A percentile compares a stretch with the other conserved stretches of the same genome.
phyloP scores from a whole-genome alignment of 2,329 filamentous ascomycete species.

The Didymella arachidicola region DNA sequence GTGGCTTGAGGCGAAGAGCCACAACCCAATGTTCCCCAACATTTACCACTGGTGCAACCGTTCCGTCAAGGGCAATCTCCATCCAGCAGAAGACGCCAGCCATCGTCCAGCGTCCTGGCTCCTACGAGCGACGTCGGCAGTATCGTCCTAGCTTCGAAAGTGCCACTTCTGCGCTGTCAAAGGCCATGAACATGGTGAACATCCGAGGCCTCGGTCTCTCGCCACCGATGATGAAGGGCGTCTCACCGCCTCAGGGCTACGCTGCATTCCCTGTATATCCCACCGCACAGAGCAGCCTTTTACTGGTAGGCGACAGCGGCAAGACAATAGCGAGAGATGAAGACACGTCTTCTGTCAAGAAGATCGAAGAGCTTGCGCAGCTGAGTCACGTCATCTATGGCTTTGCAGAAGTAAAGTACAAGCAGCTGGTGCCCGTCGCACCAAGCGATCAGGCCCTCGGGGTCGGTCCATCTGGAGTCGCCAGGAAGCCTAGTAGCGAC shows the following conservation, averaged over 20 bases:
- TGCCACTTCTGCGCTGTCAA: slow-evolving; percentile 89
- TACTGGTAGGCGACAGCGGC: slow-evolving; percentile 68
- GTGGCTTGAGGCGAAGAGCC: slow-evolving; percentile 74
- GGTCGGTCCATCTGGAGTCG: slow-evolving; percentile 60
- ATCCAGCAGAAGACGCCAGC: slow-evolving; percentile 71
- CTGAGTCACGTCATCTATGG: slow-evolving; percentile 96
- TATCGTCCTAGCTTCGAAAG: slow-evolving; percentile 77
- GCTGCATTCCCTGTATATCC: slow-evolving; percentile 87
- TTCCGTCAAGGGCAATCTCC: slow-evolving; percentile 77
- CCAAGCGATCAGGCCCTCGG: slow-evolving; percentile 77
- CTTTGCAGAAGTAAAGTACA: slow-evolving; percentile 98
- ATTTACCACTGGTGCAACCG: slow-evolving; percentile 73
- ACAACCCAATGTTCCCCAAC: slow-evolving; percentile 78
- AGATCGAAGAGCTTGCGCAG: slow-evolving; percentile 90
- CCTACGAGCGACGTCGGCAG: slow-evolving; percentile 80
- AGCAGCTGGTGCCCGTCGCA: slow-evolving; percentile 88
- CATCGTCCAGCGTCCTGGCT: slow-evolving; percentile 74
- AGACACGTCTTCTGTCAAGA: slow-evolving; percentile 77
- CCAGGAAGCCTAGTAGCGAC: slow-evolving; percentile 46
- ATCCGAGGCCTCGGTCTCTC: slow-evolving; percentile 74
- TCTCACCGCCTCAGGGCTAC: slow-evolving; percentile 78
- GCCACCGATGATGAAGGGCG: slow-evolving; percentile 65
- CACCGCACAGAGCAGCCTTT: slow-evolving; percentile 72
- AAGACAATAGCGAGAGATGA: slow-evolving; percentile 73
- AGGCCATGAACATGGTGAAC: slow-evolving; percentile 93